Percentiles rank a stretch among this genome's conserved stretches.
Conservation (phyloP, 768 basidiomycete species). For the Coprinopsis marcescibilis region DNA sequence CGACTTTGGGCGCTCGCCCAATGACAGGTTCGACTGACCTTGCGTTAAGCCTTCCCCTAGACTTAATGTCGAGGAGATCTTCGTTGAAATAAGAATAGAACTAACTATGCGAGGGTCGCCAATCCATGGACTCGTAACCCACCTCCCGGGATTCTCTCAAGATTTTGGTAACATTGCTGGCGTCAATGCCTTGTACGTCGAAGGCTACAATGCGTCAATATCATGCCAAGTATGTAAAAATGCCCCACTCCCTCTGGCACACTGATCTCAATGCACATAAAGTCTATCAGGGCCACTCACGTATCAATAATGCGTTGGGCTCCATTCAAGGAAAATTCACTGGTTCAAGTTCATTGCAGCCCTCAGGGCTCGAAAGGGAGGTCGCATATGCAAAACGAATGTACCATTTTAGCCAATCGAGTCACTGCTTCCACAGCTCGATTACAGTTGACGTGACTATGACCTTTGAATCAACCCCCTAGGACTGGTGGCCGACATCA, state of each 20-base stretch:
- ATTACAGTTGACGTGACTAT: too few species aligned
- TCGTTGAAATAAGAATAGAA: conserved; percentile 46
- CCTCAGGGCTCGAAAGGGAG: conserved; percentile 61
- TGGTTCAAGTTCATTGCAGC: conserved; percentile 37
- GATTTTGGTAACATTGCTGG: conserved; percentile 36
- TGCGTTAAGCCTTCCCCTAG: conserved; percentile 23
- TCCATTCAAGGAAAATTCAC: conserved; percentile 49
- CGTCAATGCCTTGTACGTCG: conserved; percentile 40
- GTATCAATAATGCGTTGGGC: conserved; percentile 52
- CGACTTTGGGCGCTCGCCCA: conserved; percentile 15
- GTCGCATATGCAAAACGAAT: too few species aligned
- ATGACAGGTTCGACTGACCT: not conserved
- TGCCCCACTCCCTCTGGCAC: not conserved
- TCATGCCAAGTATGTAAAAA: conserved; percentile 34
- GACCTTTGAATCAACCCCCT: too few species aligned
- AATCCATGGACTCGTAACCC: conserved; percentile 42
- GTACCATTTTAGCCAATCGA: too few species aligned
- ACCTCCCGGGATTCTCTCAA: conserved; percentile 58
- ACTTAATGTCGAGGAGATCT: conserved; percentile 37
- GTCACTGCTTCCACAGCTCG: too few species aligned
- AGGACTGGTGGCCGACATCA: too few species aligned
- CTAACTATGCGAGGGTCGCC: conserved; percentile 39
- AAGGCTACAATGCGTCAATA: conserved; percentile 44
- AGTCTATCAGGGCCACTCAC: conserved; percentile 47
- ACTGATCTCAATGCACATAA: not conserved